phyloP scores from a whole-genome alignment of 1,139 yeast species.

The Zygosaccharomyces sapae region DNA sequence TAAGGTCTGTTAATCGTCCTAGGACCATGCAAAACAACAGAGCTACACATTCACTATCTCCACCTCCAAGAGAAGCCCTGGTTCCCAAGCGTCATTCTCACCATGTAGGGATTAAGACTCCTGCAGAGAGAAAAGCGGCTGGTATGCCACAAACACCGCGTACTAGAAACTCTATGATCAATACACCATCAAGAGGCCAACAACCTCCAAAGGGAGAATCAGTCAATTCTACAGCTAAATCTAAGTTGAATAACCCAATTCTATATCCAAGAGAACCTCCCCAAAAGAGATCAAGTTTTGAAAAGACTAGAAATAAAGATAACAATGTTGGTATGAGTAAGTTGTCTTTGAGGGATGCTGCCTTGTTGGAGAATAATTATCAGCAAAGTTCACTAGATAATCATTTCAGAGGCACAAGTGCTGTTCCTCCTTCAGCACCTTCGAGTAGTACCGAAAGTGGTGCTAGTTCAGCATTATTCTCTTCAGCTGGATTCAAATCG shows the following conservation, averaged over 20 bases:
- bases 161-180: neutral
- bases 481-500: conserved; percentile 37
- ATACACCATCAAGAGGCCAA: neutral
- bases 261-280: conserved; percentile 39
- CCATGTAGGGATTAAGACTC: conserved; percentile 4
- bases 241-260: conserved; percentile 10
- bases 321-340: conserved; percentile 38
- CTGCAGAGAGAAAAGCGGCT: neutral
- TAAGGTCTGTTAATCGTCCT: conserved; percentile 19
- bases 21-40: conserved; percentile 19
- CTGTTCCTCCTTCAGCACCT: conserved; percentile 1
- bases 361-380: conserved; percentile 12
- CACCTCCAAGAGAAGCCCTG: conserved; percentile 16
- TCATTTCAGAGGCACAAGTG: neutral
- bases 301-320: conserved; percentile 39
- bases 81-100: conserved; percentile 16
- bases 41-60: conserved; percentile 12
- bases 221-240: neutral
- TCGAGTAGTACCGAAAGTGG: neutral
- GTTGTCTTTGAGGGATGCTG: conserved; percentile 38
- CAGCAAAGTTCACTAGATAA: conserved; percentile 8
- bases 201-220: neutral
- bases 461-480: neutral
- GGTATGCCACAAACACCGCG: neutral
- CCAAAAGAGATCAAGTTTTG: conserved; percentile 53